Evolutionary conservation across 2,329 filamentous ascomycete species (phyloP), one percentile per base, ranked within the genome.

Genomic region (Fusarium ambrosium): DNA sequence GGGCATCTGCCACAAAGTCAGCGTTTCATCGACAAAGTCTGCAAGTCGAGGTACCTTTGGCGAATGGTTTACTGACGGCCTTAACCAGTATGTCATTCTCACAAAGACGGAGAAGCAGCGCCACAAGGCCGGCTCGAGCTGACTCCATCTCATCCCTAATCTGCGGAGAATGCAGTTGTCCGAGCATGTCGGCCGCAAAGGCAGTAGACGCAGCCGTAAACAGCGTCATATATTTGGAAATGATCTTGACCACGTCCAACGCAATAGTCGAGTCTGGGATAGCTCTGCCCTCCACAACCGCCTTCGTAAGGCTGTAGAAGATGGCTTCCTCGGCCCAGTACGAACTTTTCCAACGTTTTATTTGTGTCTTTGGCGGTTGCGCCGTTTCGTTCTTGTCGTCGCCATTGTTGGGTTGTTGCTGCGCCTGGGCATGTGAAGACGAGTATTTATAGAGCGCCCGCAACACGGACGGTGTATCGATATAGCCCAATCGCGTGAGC

Each of bases 291-390:
- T 89, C 85, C 2, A 87, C 93, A 61, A 98, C 95, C 0, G 92
- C 93, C 83, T 97, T 98, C 3, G 95, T 94, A 61, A 99, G 95
- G 4, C 95, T 92, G 82, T 98, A 97, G 79, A 98, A 93, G 83
- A 98, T 94, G 61, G 97, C 92, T 84, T 98, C 98, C 81, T 99
- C 97, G 0, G 93, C 82, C 69, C 85, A 85, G 72, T 89, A 91
- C 1, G 90, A 92, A 80, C 83, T 89, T 62, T 81, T 84, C 90
- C 90, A 92, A 70, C 87, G 81, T 34, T 80, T 77, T 6, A 75
- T 66, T 1, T 41, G 65, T 27, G 70, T 24, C 16, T 77, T 70
- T 14, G 64, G 68, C 1, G 71, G 59, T 22, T 79, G 71, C 16
- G 77, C 51, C 6, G 75, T 72, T 64, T 76, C 76, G 4, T 71